These are phyloP conservation scores for Populus deltoides DNA, from an alignment of 345 rosid species.

Conservation along the genomic window DNA sequence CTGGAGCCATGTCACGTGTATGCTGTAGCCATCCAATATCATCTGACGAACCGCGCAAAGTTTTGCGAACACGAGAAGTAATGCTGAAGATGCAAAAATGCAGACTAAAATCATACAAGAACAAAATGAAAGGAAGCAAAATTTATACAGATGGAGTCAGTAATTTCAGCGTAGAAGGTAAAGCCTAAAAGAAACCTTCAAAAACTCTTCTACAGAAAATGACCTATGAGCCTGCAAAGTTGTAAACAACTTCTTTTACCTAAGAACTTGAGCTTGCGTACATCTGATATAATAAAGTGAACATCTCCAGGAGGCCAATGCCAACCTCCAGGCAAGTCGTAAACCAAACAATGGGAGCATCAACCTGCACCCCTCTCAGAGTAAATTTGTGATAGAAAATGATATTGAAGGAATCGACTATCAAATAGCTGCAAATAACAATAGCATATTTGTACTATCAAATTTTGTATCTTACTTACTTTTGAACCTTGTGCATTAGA, in stretches of 20 bases:
- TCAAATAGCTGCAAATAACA: background rate
- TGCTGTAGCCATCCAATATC: constrained; percentile 74
- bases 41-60: constrained; percentile 58
- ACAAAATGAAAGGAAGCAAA: background rate
- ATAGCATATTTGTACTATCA: background rate
- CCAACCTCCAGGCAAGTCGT: constrained; percentile 42
- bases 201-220: constrained; percentile 1
- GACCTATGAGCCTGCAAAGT: background rate
- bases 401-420: background rate
- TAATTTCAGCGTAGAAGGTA: background rate
- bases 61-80: constrained; percentile 46
- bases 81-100: constrained; percentile 37
- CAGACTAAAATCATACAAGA: background rate
- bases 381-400: background rate
- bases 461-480: background rate
- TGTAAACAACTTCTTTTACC: constrained; percentile 39
- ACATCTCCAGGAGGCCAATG: constrained; percentile 40
- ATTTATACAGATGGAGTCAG: background rate
- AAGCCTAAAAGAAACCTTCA: background rate
- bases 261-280: constrained; percentile 35
- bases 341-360: constrained; percentile 51
- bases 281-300: constrained; percentile 37
- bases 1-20: constrained; percentile 58
- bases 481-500: background rate
- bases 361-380: constrained; percentile 37